Conservation (phyloP, 2,329 filamentous ascomycete genomes). For the Daldinia sp. region DNA sequence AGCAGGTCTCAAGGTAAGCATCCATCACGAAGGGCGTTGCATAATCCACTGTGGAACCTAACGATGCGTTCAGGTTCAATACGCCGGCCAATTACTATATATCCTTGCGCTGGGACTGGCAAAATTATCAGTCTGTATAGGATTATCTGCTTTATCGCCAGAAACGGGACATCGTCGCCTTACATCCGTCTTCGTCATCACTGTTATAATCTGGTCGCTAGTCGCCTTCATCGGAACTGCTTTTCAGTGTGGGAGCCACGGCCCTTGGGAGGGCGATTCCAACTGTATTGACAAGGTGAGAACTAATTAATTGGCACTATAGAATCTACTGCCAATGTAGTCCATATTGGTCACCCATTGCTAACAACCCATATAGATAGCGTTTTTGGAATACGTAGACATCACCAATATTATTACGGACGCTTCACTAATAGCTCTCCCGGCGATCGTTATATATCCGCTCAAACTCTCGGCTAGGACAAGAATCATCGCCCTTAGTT, state of each 20-base stretch:
- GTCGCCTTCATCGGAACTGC: constrained; percentile 29
- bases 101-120: constrained; percentile 30
- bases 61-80: constrained; percentile 22
- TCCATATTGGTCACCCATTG: background rate
- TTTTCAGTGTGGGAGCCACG: constrained; percentile 30
- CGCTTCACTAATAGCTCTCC: constrained; percentile 28
- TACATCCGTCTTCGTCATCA: constrained; percentile 18
- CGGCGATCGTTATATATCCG: constrained; percentile 28
- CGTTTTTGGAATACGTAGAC: constrained; percentile 31
- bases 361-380: constrained; percentile 9
- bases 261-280: constrained; percentile 18
- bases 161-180: constrained; percentile 30
- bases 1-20: constrained; percentile 32
- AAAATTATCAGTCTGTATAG: constrained; percentile 30
- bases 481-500: constrained; percentile 26
- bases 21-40: background rate
- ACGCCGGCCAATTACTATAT: constrained; percentile 26
- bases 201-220: constrained; percentile 17
- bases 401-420: constrained; percentile 34
- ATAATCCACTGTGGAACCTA: background rate
- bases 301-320: background rate
- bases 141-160: constrained; percentile 28
- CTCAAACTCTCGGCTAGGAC: constrained; percentile 25
- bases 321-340: no score
- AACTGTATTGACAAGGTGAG: constrained; percentile 29